Conservation (phyloP, 73 alveolate genomes). For the Paramecium octaurelia region DNA sequence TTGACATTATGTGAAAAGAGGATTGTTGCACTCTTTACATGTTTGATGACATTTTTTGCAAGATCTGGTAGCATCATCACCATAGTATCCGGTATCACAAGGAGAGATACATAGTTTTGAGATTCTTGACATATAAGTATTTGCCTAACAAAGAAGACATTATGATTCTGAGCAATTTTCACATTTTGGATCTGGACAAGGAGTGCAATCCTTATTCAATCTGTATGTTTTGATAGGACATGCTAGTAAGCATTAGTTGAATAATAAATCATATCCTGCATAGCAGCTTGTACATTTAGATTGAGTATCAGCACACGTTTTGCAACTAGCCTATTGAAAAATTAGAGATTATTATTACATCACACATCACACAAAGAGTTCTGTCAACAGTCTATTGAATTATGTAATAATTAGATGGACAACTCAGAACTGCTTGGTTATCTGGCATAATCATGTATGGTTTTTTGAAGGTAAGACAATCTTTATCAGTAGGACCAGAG, state of each 20-base stretch:
- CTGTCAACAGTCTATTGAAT: background rate
- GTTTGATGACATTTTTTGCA: constrained; percentile 3
- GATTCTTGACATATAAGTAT: background rate
- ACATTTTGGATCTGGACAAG: background rate
- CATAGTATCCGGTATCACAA: background rate
- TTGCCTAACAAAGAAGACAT: background rate
- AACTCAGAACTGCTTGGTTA: background rate
- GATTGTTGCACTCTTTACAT: background rate
- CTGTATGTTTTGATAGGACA: background rate
- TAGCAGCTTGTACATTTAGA: background rate
- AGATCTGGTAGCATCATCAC: background rate
- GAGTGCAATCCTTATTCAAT: background rate
- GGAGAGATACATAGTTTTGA: background rate
- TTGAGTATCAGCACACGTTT: background rate
- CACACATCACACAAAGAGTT: background rate
- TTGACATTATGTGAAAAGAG: background rate
- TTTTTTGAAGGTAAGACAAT: background rate
- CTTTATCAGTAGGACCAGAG: background rate
- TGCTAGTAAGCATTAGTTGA: background rate
- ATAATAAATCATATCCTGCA: background rate
- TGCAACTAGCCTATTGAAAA: background rate
- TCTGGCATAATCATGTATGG: background rate
- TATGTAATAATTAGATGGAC: background rate
- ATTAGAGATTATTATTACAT: background rate
- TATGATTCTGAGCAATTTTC: background rate